Conservation (phyloP, 768 basidiomycete species). For the Xerocomus spinulosus region DNA sequence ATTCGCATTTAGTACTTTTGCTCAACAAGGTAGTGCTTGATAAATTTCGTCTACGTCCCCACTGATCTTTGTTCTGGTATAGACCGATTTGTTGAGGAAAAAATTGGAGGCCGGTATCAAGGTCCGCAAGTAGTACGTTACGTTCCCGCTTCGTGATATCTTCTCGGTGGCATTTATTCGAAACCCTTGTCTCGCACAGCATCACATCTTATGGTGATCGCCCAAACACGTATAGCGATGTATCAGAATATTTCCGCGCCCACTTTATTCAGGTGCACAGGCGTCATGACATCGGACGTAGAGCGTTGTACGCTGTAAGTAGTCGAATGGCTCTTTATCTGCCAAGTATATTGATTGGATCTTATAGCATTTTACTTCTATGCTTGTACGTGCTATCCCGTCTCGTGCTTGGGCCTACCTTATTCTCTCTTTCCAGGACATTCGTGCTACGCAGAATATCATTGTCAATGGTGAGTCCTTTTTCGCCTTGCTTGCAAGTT, state of each 20-base stretch:
- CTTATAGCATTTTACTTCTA: slow-evolving; percentile 62
- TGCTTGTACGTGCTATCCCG: slow-evolving; percentile 46
- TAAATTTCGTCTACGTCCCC: slow-evolving; percentile 1
- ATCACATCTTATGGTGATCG: slow-evolving; percentile 76
- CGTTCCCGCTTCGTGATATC: slow-evolving; percentile 1
- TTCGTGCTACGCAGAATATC: slow-evolving; percentile 61
- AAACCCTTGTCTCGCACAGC: slow-evolving; percentile 31
- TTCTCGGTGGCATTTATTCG: background rate
- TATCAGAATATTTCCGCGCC: slow-evolving; percentile 77
- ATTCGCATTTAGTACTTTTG: slow-evolving; percentile 69
- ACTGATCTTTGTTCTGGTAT: slow-evolving; percentile 10
- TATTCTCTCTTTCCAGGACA: slow-evolving; percentile 44
- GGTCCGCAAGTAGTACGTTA: slow-evolving; percentile 72
- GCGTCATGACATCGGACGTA: slow-evolving; percentile 54
- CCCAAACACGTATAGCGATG: slow-evolving; percentile 64
- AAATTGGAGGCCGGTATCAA: slow-evolving; percentile 65
- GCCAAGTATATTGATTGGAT: slow-evolving; percentile 7
- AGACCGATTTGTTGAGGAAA: slow-evolving; percentile 69
- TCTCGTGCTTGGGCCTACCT: background rate
- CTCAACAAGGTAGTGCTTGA: slow-evolving; percentile 62
- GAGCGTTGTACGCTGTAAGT: slow-evolving; percentile 64
- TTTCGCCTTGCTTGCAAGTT: background rate
- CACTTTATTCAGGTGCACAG: slow-evolving; percentile 76
- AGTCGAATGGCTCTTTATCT: background rate
- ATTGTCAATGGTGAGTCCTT: slow-evolving; percentile 52